Base-by-base conservation (phyloP, 176 grass and related monocot genomes). In the Cenchrus purpureus region DNA sequence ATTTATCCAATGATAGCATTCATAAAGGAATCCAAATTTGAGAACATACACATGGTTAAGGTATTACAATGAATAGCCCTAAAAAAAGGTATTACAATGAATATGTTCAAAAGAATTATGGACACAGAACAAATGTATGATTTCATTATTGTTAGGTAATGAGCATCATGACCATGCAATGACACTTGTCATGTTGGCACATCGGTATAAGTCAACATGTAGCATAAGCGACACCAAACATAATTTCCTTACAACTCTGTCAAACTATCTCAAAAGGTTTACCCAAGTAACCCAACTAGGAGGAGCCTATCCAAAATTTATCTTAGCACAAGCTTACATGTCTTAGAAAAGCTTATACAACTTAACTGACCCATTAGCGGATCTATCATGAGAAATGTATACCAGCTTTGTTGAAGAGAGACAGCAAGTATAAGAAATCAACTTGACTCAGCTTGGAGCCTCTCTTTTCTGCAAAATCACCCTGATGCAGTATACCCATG, bases 401-500 rank as follows among this genome's bases (percentile, higher is more conserved):
- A 14, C 91, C 97, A 0, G 89, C 88, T 76, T 94, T 94, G 86
- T 98, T 98, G 77, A 98, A 95, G 71, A 98, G 90, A 4, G 97
- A 98, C 10, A 98, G 97, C 84, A 98, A 73, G 86, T 92, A 98
- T 25, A 98, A 77, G 84, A 98, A 96, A 78, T 98, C 97, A 44
- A 94, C 88, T 80, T 98, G 97, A 52, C 91, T 87, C 37, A 95
- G 86, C 62, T 98, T 98, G 54, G 93, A 88, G 10, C 90, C 79
- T 82, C 93, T 98, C 93, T 98, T 98, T 68, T 98, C 97, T 25
- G 74, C 72, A 94, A 98, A 98, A 95, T 95, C 89, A 17, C 93
- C 97, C 70, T 92, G 89, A 72, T 86, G 88, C 84, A 98, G 86
- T 79, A 98, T 69, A 8, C 86, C 89, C 91, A 98, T 92, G 20